phyloP scores from a whole-genome alignment of 2,329 filamentous ascomycete species.

The Colletotrichum horii region DNA sequence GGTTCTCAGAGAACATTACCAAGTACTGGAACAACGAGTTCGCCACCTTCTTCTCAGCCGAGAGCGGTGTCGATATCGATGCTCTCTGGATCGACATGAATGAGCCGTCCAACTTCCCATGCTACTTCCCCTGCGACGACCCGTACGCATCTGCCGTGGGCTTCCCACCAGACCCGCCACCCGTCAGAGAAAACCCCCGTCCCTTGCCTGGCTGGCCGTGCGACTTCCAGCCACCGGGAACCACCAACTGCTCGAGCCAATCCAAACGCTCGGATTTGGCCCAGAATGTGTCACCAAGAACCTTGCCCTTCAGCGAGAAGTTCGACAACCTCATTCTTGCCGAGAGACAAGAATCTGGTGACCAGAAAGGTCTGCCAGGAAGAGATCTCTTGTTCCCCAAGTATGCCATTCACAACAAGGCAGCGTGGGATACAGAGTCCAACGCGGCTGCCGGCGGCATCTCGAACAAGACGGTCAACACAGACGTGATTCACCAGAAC shows the following conservation, averaged over 20 bases:
- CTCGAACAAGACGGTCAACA: constrained; percentile 67
- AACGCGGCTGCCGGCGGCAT: constrained; percentile 43
- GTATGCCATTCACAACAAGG: constrained; percentile 70
- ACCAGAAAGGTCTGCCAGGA: constrained; percentile 63
- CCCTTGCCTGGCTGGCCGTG: constrained; percentile 71
- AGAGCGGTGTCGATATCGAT: constrained; percentile 75
- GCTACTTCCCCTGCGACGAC: constrained; percentile 36
- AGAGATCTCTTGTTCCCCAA: constrained; percentile 69
- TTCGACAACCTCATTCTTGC: constrained; percentile 18
- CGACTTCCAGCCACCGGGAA: constrained; percentile 19
- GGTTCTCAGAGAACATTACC: constrained; percentile 71
- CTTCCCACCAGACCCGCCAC: constrained; percentile 66
- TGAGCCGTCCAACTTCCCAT: constrained; percentile 41
- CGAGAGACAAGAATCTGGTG: constrained; percentile 30
- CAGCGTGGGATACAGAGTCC: constrained; percentile 44
- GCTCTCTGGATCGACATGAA: constrained; percentile 80
- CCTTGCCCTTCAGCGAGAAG: background rate
- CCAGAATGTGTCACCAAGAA: background rate
- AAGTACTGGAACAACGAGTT: constrained; percentile 76
- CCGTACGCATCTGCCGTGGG: constrained; percentile 41
- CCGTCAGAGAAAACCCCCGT: constrained; percentile 67
- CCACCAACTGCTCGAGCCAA: constrained; percentile 5
- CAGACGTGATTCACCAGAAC: constrained; percentile 71
- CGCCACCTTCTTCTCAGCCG: constrained; percentile 64
- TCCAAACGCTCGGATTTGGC: constrained; percentile 10